Evolutionary conservation across 192 early-diverging fungal genomes (phyloP).

Genomic region (Lunasporangiospora selenospora): DNA sequence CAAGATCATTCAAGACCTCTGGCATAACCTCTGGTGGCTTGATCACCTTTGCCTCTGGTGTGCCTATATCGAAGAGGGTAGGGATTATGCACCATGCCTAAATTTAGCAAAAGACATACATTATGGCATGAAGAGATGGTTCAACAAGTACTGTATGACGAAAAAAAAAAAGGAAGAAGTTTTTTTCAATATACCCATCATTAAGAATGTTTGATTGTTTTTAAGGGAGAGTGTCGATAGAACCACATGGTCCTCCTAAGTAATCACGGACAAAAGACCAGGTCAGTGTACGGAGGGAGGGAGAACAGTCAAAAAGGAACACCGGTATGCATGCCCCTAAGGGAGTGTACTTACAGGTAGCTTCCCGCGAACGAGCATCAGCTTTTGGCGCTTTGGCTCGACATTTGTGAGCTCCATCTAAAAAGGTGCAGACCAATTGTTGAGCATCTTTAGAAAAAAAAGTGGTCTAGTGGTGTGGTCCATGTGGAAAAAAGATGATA

Average conservation of each 20-base stretch:
- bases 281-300: background rate
- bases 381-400: constrained; percentile 67
- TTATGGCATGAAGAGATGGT: no score
- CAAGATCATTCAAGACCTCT: constrained; percentile 62
- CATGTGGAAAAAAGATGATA: no score
- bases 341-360: constrained; percentile 58
- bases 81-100: background rate
- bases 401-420: constrained; percentile 69
- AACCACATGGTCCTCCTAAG: constrained; percentile 41
- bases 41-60: constrained; percentile 61
- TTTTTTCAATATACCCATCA: constrained; percentile 39
- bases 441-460: background rate
- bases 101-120: background rate
- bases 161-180: no score
- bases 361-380: constrained; percentile 73
- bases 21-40: constrained; percentile 59
- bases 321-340: no score
- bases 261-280: background rate
- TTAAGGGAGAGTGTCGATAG: constrained; percentile 27
- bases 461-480: no score
- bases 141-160: no score
- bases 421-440: no score
- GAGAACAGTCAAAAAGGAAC: background rate
- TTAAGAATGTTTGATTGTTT: constrained; percentile 46
- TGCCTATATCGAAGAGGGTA: constrained; percentile 45